Base-by-base conservation (phyloP, 768 basidiomycete species). In the Phylloporus scabripes region DNA sequence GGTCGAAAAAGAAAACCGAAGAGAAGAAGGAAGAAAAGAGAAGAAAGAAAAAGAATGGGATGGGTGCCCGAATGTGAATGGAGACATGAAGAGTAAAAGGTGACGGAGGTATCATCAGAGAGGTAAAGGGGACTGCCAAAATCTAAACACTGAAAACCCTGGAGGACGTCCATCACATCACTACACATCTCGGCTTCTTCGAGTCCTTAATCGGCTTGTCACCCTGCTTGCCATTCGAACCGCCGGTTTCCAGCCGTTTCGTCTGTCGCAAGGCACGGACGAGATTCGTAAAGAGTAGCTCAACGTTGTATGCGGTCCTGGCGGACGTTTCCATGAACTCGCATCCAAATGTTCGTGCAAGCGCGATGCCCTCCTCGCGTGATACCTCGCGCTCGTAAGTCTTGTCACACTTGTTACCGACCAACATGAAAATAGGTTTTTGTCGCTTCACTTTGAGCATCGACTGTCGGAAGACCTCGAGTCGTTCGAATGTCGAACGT, bases 251-350 rank as follows among this genome's bases (percentile, higher is more conserved):
- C 54, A 62, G 48, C 55, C 69, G 68, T 69, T 77, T 76, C 63
- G 82, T 86, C 60, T 80, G 74, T 73, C 89, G 87, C 65, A 92
- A 75, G 41, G 80, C 78, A 52, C 89, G 85, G 49, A 98, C 91
- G 52, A 95, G 80, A 56, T 78, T 85, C 62, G 80, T 90, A 70
- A 97, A 98, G 26, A 95, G 82, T 12, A 78, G 77, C 62, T 97
- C 92, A 51, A 98, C 90, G 63, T 97, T 95, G 62, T 83, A 77
- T 42, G 93, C 84, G 32, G 91, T 93, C 75, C 95, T 95, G 32
- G 95, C 95, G n/a, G 86, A 90, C 28, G 95, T 93, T 68, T 98
- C 95, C 67, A 92, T 83, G 68, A 97, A 95, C 51, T 89, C 88
- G 73, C 92, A 96, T 44, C 90, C 89, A 55, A 94, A 85, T 46